Percentiles rank a stretch among this genome's conserved stretches.
phyloP scores from a whole-genome alignment of 495 filamentous ascomycete genomes.

The Penicillium pulvis region DNA sequence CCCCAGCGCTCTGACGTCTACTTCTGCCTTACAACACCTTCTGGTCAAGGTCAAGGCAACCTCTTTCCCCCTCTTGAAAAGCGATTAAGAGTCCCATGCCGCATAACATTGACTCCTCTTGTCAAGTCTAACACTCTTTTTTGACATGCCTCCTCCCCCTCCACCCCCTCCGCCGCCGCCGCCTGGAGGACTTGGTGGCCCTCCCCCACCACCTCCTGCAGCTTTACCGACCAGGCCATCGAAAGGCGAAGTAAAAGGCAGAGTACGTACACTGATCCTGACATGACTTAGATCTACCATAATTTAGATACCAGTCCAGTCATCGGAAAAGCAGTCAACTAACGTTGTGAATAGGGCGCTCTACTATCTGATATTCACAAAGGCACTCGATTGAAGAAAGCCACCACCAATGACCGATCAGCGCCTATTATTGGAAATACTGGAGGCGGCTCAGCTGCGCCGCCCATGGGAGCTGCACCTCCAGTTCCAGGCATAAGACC shows the following conservation, averaged over 20 bases:
- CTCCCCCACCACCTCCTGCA: constrained; percentile 65
- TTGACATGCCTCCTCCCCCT: constrained; percentile 65
- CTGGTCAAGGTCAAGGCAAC: constrained; percentile 14
- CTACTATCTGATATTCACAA: constrained; percentile 89
- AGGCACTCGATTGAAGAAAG: constrained; percentile 78
- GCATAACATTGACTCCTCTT: constrained; percentile 4
- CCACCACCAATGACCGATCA: constrained; percentile 93
- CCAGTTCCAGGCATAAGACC: constrained; percentile 71
- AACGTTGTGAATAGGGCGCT: constrained; percentile 64
- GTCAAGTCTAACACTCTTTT: constrained; percentile 12
- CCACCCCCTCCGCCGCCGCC: constrained; percentile 70
- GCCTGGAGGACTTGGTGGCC: constrained; percentile 65
- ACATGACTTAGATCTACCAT: not conserved
- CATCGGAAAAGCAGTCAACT: constrained; percentile 21
- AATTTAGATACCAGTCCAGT: not conserved
- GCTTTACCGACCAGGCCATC: constrained; percentile 52
- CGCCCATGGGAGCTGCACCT: constrained; percentile 71
- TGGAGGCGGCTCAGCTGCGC: constrained; percentile 56
- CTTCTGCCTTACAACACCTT: constrained; percentile 28
- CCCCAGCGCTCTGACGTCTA: constrained; percentile 31
- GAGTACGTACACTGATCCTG: constrained; percentile 49
- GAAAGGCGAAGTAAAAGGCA: constrained; percentile 48
- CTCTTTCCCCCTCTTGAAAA: constrained; percentile 10
- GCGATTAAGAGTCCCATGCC: constrained; percentile 12
- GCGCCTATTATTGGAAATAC: constrained; percentile 67